A percentile compares a stretch with the other conserved stretches of the same genome.
Evolutionary conservation across 2,329 filamentous ascomycete species (phyloP).

Genomic region (Verticillium klebahnii): DNA sequence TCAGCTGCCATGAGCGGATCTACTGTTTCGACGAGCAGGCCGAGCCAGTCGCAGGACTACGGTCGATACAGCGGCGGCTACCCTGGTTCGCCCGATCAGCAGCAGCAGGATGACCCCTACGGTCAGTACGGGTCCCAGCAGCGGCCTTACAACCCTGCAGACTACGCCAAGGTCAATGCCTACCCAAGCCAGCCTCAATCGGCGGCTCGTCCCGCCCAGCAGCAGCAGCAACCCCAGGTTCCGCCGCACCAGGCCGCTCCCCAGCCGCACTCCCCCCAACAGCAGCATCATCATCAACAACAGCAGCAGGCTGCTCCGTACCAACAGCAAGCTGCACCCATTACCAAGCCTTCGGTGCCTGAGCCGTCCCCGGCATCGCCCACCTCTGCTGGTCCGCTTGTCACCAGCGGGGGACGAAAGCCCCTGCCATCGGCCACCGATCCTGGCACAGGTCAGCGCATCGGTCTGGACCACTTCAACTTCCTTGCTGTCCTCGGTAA

Average conservation of each 20-base stretch:
- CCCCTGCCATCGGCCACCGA: conserved; percentile 67
- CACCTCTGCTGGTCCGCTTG: conserved; percentile 1
- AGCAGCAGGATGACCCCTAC: conserved; percentile 21
- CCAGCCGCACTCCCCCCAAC: conserved; percentile 24
- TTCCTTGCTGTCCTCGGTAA: conserved; percentile 97
- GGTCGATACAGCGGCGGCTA: conserved; percentile 27
- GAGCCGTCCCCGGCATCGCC: conserved; percentile 32
- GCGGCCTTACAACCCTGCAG: conserved; percentile 71
- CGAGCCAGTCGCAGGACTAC: conserved; percentile 22
- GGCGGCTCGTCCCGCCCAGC: conserved; percentile 17
- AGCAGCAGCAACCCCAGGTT: conserved; percentile 25
- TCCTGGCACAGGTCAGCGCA: conserved; percentile 72
- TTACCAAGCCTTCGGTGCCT: conserved; percentile 10
- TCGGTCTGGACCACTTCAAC: conserved; percentile 97
- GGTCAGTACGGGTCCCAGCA: conserved; percentile 40
- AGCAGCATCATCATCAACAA: conserved; percentile 23
- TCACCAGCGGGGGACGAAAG: conserved; percentile 35
- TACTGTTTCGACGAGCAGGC: conserved; percentile 29
- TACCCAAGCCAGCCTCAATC: conserved; percentile 27
- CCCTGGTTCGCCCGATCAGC: conserved; percentile 15
- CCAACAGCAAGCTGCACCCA: conserved; percentile 22
- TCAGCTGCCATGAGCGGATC: conserved; percentile 52
- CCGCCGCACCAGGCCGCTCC: conserved; percentile 22
- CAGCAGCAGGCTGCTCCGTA: conserved; percentile 27
- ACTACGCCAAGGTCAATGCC: conserved; percentile 62